A percentile compares a stretch with the other conserved stretches of the same genome.
phyloP scores from a whole-genome alignment of 2,329 filamentous ascomycete genomes.

The Colletotrichum acutatum region DNA sequence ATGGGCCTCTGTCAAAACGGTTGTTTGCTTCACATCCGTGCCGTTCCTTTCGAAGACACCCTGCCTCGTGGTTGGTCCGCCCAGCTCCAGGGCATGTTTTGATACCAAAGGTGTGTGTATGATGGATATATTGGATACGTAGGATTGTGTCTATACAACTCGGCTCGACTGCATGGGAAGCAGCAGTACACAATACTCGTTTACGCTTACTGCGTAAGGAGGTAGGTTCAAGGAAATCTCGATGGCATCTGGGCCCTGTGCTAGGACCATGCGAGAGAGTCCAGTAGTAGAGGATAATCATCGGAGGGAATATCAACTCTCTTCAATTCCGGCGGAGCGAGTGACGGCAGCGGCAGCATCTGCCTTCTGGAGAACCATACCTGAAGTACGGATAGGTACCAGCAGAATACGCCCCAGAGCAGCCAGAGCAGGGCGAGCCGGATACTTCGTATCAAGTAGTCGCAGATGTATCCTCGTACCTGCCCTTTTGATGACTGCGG shows the following conservation, averaged over 20 bases:
- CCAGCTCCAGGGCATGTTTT: neutral
- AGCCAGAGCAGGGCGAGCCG: neutral
- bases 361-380: neutral
- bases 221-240: neutral
- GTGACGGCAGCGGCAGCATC: conserved; percentile 19
- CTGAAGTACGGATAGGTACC: too few relatives aligned
- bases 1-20: conserved; percentile 10
- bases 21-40: conserved; percentile 21
- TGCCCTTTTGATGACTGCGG: neutral
- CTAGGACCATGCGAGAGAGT: neutral
- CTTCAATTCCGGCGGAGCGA: neutral
- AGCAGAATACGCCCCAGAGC: neutral
- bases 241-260: conserved; percentile 5
- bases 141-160: neutral
- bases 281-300: neutral
- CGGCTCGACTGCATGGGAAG: neutral
- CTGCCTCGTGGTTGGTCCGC: conserved; percentile 10
- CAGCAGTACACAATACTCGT: neutral
- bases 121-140: neutral
- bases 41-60: conserved; percentile 12
- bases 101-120: neutral
- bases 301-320: neutral
- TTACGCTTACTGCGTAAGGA: neutral
- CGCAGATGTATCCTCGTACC: neutral
- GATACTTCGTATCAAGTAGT: neutral